A percentile compares a stretch with the other conserved stretches of the same genome.
Evolutionary conservation across 23 red algal genomes (phyloP).

Genomic region (Gracilaria gracilis): DNA sequence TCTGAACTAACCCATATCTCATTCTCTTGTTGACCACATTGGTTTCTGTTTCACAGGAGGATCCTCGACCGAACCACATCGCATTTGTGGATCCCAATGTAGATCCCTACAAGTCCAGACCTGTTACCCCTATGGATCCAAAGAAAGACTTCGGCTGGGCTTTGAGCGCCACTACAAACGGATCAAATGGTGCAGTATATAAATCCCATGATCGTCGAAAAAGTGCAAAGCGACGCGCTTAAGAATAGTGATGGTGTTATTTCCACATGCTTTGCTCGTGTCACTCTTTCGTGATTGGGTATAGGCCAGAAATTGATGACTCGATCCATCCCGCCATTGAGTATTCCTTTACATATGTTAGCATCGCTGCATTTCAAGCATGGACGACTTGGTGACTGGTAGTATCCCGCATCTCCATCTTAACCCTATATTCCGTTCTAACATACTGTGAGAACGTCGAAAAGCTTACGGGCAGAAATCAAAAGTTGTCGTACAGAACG

Average conservation of each 20-base stretch:
- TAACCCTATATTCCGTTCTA: neutral
- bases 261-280: constrained; percentile 36
- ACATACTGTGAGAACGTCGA: too few species aligned
- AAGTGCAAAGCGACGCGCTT: constrained; percentile 54
- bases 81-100: constrained; percentile 75
- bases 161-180: constrained; percentile 58
- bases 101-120: constrained; percentile 83
- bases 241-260: constrained; percentile 24
- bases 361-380: constrained; percentile 43
- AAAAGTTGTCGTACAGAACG: neutral
- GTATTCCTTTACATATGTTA: constrained; percentile 8
- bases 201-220: constrained; percentile 55
- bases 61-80: constrained; percentile 67
- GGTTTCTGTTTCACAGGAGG: constrained; percentile 48
- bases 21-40: neutral
- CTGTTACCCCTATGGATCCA: constrained; percentile 83
- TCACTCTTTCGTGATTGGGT: constrained; percentile 3
- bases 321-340: constrained; percentile 34
- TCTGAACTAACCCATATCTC: neutral
- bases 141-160: constrained; percentile 90
- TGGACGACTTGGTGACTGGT: constrained; percentile 31
- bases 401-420: neutral
- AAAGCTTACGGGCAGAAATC: too few species aligned
- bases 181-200: constrained; percentile 61
- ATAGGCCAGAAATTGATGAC: constrained; percentile 40